phyloP scores from a whole-genome alignment of 2,329 filamentous ascomycete genomes.

The Davidsoniella eucalypti region DNA sequence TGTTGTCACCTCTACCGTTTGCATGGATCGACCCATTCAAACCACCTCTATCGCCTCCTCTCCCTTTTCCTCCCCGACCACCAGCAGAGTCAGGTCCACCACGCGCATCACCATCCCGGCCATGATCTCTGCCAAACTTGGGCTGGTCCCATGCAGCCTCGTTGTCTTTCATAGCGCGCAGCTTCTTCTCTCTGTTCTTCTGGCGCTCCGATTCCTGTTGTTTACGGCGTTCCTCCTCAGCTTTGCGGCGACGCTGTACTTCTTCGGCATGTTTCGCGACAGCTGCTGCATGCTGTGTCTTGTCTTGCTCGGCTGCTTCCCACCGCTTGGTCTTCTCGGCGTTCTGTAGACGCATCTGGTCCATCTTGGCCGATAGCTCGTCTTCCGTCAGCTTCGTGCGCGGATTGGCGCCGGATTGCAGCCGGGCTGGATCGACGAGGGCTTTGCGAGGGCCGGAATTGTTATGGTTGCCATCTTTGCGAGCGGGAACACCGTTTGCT shows the following conservation, averaged over 20 bases:
- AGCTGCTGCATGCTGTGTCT: conserved; percentile 36
- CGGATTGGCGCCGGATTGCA: conserved; percentile 40
- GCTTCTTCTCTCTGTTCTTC: conserved; percentile 42
- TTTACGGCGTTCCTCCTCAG: conserved; percentile 33
- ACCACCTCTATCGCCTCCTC: not conserved
- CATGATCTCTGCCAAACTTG: conserved; percentile 21
- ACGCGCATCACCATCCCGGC: conserved; percentile 17
- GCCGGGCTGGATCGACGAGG: conserved; percentile 23
- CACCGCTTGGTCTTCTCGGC: conserved; percentile 43
- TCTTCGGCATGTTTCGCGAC: conserved; percentile 40
- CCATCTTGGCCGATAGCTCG: conserved; percentile 43
- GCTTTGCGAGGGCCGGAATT: not conserved
- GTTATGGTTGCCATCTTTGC: not conserved
- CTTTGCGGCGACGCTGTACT: conserved; percentile 32
- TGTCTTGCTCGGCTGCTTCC: conserved; percentile 40
- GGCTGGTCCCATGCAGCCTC: conserved; percentile 38
- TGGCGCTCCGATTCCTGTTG: conserved; percentile 41
- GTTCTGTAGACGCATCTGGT: conserved; percentile 40
- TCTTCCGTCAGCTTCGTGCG: conserved; percentile 42
- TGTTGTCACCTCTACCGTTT: conserved; percentile 21
- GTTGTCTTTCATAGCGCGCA: conserved; percentile 39
- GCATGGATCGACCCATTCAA: not conserved
- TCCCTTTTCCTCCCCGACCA: not conserved
- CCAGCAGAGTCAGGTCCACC: conserved; percentile 9
- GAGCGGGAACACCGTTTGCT: not conserved